These are phyloP conservation scores for Agrocybe chaxingu DNA, from an alignment of 768 basidiomycete species.

Conservation along the genomic window DNA sequence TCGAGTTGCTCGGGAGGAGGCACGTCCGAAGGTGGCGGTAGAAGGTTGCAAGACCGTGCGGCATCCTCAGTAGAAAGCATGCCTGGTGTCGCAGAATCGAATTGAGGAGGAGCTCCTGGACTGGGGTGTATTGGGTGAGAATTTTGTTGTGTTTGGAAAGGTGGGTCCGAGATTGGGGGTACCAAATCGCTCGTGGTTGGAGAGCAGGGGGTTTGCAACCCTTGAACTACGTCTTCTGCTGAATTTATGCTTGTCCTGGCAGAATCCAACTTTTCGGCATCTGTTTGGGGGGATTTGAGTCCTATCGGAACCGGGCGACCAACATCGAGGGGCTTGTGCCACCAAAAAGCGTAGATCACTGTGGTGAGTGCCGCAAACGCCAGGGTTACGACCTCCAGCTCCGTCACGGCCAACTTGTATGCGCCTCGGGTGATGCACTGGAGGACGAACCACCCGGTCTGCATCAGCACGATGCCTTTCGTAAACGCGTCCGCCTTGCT, in stretches of 20 bases:
- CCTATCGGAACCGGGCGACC: slow-evolving; percentile 10
- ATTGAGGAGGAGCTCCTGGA: too few relatives aligned
- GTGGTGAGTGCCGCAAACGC: slow-evolving; percentile 23
- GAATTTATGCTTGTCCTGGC: neutral
- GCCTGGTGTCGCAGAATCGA: too few relatives aligned
- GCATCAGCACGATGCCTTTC: slow-evolving; percentile 21
- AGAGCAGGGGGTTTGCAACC: too few relatives aligned
- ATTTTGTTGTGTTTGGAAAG: too few relatives aligned
- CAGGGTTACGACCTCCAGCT: slow-evolving; percentile 28
- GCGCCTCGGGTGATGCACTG: slow-evolving; percentile 22
- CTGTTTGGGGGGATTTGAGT: neutral
- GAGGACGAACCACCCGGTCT: slow-evolving; percentile 28
- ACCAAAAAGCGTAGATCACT: slow-evolving; percentile 30
- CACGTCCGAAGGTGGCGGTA: too few relatives aligned
- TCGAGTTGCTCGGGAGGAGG: too few relatives aligned
- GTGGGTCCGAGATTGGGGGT: too few relatives aligned
- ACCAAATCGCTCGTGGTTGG: too few relatives aligned
- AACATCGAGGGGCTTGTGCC: slow-evolving; percentile 31
- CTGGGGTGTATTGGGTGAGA: too few relatives aligned
- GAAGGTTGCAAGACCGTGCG: too few relatives aligned
- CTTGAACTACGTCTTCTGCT: neutral
- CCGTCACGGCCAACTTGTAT: slow-evolving; percentile 20
- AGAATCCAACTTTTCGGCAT: neutral
- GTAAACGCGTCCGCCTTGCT: slow-evolving; percentile 24
- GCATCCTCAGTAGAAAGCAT: too few relatives aligned